Base-by-base conservation (phyloP, 768 basidiomycete species). In the Mycena leptocephala region DNA sequence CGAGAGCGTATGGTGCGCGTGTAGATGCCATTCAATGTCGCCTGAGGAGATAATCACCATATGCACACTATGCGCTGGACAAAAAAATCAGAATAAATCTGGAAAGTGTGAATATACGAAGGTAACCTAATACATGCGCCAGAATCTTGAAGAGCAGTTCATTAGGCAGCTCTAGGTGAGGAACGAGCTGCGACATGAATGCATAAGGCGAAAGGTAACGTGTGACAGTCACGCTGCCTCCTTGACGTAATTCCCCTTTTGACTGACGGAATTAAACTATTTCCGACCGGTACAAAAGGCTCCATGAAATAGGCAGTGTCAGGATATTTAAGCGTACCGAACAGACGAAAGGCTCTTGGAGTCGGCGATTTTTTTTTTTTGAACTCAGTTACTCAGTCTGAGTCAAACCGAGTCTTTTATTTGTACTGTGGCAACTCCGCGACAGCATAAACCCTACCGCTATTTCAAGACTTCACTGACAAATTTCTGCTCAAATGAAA, bases 121-220 rank as follows among this genome's bases (percentile, higher is more conserved):
- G 3, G 14, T 28, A 22, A 75, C 75, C 80, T 24, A 87, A 55
- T 2, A 83, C 81, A 26, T 76, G 77, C 3, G 81, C 71, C 33
- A 88, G 80, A 68, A 87, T 80, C 75, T 83, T 84, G 80, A 86
- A 81, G 1, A 87, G 58, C 1, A 88, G 82, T 66, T 88, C 87
- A 65, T 79, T 85, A 26, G 86, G 87, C n/a, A 87, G 71, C 74
- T 55, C 69, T 41, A 79, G 46, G 53, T 18, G 70, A 33, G 59
- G 33, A 14, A 32, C 32, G 22, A 48, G 71, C 22, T 65, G 71
- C 33, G 72, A 35, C 72, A 74, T 74, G 71, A 30, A 37, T 5
- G 71, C 41, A 72, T 72, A 26, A 58, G 67, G 8, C 41, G 11
- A 16, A 5, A 48, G 22, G 63, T 41, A 28, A 58, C 39, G 59